Percentiles rank a stretch among this genome's conserved stretches.
Evolutionary conservation across 1,284 basidiomycete species (phyloP).

Genomic region (Amylostereum chailletii): DNA sequence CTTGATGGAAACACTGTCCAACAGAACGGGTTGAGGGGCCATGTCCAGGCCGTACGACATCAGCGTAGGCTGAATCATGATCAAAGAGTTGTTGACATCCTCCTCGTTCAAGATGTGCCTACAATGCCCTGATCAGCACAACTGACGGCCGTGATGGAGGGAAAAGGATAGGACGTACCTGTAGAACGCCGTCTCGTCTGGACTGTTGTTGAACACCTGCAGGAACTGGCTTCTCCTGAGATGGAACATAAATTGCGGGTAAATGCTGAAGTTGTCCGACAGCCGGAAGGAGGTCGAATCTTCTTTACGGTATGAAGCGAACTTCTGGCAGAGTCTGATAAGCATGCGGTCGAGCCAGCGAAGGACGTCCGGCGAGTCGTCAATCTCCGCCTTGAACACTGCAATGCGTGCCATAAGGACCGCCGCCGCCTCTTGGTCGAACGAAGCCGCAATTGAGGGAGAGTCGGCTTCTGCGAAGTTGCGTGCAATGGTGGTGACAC

Average conservation of each 20-base stretch:
- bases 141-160: background rate
- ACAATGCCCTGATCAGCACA: constrained; percentile 7
- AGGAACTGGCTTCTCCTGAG: constrained; percentile 95
- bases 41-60: constrained; percentile 98
- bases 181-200: constrained; percentile 99
- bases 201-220: constrained; percentile 99
- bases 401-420: constrained; percentile 99
- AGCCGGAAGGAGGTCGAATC: constrained; percentile 93
- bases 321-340: constrained; percentile 98
- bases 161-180: constrained; percentile 38
- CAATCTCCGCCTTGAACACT: constrained; percentile 99
- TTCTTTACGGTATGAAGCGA: constrained; percentile 98
- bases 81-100: constrained; percentile 98
- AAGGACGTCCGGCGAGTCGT: constrained; percentile 95
- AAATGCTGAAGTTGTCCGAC: constrained; percentile 95
- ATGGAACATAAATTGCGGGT: constrained; percentile 99
- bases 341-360: constrained; percentile 99
- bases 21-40: constrained; percentile 86
- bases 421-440: constrained; percentile 97
- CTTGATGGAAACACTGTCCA: constrained; percentile 97
- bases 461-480: constrained; percentile 97
- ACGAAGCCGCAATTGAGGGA: constrained; percentile 86
- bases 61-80: constrained; percentile 99
- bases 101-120: constrained; percentile 96
- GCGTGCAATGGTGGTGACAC: constrained; percentile 94